Base-by-base conservation (phyloP, 441 rosid species). In the Heliophila coronopifolia region DNA sequence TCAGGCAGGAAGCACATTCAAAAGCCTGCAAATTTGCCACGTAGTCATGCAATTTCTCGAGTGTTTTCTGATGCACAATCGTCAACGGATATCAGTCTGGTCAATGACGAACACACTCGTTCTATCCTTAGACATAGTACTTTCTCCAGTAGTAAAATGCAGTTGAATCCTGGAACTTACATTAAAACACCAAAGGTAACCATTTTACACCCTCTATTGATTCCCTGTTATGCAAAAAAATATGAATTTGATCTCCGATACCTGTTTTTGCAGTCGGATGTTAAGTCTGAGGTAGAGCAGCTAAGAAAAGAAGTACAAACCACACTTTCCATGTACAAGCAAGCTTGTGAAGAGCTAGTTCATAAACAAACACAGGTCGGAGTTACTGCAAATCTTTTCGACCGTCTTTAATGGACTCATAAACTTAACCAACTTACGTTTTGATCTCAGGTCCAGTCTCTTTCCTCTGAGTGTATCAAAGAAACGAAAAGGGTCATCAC, bases 281-380 rank as follows among this genome's bases (percentile, higher is more conserved):
- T 70, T 44, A 65, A 68, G 55, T 62, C 69, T 56, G 91, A 83
- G 76, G 67, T 90, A 17, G 89, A 78, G 45, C 68, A 64, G 67
- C 70, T 90, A 49, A 74, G 76, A 65, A 70, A 39, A 63, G 89
- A 86, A 66, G 70, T 86, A 54, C 83, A 65, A 55, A 65, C 48
- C 64, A 77, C 94, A 5, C 51, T 78, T 50, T 46, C 73, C 34
- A 73, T 81, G 97, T 86, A 86, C 61, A 70, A 75, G 57, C 55
- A 66, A 55, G 82, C 86, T 63, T 78, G 94, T 40, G 86, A 77
- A 69, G 88, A 86, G 70, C 77, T 90, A 30, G 79, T 86, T 15
- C 77, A 71, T 58, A 67, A 81, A 47, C 91, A 81, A 59, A 80
- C 70, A 44, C 73, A 89, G 90, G 95, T 88, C 11, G 25, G 68